Evolutionary conservation across 2,329 filamentous ascomycete genomes (phyloP), one percentile per base, ranked within the genome.

Genomic region (Pseudogymnoascus sp.): DNA sequence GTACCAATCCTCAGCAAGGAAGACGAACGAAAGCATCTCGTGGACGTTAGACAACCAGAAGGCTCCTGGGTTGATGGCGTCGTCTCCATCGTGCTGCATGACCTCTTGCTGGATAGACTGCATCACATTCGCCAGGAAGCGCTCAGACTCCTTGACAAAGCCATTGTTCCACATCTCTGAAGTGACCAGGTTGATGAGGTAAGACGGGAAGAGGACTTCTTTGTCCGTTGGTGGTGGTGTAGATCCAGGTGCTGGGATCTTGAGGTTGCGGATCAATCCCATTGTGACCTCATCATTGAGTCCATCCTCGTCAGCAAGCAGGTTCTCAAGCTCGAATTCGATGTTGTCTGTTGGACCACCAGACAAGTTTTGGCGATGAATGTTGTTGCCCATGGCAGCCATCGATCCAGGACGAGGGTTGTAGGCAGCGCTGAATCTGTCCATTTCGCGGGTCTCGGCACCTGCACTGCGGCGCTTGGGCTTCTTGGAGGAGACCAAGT

Each of bases 81-180:
- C 93, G 64, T 99, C 94, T 48, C 92, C 92, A 68, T 99, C 93
- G 74, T 99, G 92, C 73, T 96, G 90, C 94, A 99, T 97, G 62
- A 99, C 94, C 75, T 99, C 94, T 75, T 97, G 92, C 75, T 99
- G 94, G 71, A 99, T 97, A 6, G 92, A 96, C 77, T 97, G 94
- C 94, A 99, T 99, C 67, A 99, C 94, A 71, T 97, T 99, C 72
- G 94, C 94, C 66, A 99, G 82, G 84, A 99, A 99, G 62, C 93
- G 90, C 78, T 99, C 94, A 3, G 94, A 97, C 77, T 99, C 94
- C 80, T 99, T 99, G 70, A 99, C 94, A 73, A 97, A 99, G 55
- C 94, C 94, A 71, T 99, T 99, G 80, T 99, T 99, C 94, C 94
- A 99, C 94, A 99, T 99, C 79, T 99, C 94, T 13, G 92, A 97